These are phyloP conservation scores for Abrus precatorius DNA, from an alignment of 306 rosid genomes.

Conservation along the genomic window DNA sequence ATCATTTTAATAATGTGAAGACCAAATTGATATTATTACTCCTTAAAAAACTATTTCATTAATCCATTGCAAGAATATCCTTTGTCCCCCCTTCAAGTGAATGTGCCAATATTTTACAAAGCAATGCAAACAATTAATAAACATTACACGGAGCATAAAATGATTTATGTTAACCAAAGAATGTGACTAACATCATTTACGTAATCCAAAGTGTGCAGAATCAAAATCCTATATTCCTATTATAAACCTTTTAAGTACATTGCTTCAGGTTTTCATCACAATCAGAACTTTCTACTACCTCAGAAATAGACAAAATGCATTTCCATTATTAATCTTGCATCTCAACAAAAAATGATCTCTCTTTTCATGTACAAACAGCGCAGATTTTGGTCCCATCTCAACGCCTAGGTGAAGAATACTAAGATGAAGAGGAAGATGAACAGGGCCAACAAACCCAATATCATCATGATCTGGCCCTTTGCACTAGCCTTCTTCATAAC, in stretches of 20 bases:
- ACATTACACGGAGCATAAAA: conserved; percentile 11
- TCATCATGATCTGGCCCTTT: conserved; percentile 91
- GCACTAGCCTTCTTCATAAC: conserved; percentile 94
- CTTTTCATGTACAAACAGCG: conserved; percentile 45
- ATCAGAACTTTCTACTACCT: conserved; percentile 38
- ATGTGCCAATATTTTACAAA: not conserved
- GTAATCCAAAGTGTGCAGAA: conserved; percentile 36
- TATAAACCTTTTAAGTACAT: conserved; percentile 33
- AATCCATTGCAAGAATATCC: not conserved
- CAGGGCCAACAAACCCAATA: conserved; percentile 73
- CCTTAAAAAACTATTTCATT: not conserved
- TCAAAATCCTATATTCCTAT: conserved; percentile 48
- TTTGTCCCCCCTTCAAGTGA: conserved; percentile 11
- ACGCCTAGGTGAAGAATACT: conserved; percentile 80
- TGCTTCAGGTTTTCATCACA: conserved; percentile 38
- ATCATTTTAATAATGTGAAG: no score
- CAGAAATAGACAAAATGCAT: not conserved
- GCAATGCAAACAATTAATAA: conserved; percentile 5
- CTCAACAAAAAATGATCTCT: conserved; percentile 32
- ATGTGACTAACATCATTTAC: conserved; percentile 10
- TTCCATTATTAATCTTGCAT: conserved; percentile 35
- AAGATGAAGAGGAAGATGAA: conserved; percentile 86
- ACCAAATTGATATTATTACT: not conserved
- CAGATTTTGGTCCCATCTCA: conserved; percentile 34
- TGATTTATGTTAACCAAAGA: not conserved